These are phyloP conservation scores for Tylopilus felleus DNA, from an alignment of 768 basidiomycete genomes.

Conservation along the genomic window DNA sequence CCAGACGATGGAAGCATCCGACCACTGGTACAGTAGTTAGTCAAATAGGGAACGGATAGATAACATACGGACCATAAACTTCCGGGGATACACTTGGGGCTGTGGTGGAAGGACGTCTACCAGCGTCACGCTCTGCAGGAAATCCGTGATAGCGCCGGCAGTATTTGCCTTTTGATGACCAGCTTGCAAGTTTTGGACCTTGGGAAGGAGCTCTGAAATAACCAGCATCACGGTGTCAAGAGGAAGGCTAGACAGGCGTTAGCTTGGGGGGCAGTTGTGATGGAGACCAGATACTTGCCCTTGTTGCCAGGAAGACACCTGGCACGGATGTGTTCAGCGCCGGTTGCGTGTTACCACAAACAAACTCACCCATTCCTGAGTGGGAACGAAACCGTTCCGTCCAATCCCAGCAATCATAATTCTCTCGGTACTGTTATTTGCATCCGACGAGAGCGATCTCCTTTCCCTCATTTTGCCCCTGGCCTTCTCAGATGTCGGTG, in stretches of 20 bases:
- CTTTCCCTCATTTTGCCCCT: conserved; percentile 88
- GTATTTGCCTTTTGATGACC: conserved; percentile 61
- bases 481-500: conserved; percentile 74
- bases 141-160: conserved; percentile 67
- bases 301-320: conserved; percentile 95
- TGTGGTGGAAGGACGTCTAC: conserved; percentile 70
- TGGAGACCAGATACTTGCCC: conserved; percentile 49
- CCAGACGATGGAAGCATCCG: conserved; percentile 89
- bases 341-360: neutral
- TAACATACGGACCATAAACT: conserved; percentile 61
- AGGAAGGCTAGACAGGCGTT: conserved; percentile 57
- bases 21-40: conserved; percentile 58
- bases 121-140: conserved; percentile 67
- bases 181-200: conserved; percentile 76
- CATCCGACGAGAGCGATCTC: conserved; percentile 50
- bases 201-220: conserved; percentile 85
- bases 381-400: conserved; percentile 90
- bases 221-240: conserved; percentile 83
- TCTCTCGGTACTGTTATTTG: conserved; percentile 55
- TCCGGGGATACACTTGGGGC: conserved; percentile 62
- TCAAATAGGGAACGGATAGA: neutral
- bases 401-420: conserved; percentile 71
- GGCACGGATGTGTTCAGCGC: conserved; percentile 2
- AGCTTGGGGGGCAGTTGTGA: conserved; percentile 4
- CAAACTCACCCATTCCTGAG: conserved; percentile 86